Base-by-base conservation (phyloP, 768 basidiomycete species). In the Crepidotus variabilis region DNA sequence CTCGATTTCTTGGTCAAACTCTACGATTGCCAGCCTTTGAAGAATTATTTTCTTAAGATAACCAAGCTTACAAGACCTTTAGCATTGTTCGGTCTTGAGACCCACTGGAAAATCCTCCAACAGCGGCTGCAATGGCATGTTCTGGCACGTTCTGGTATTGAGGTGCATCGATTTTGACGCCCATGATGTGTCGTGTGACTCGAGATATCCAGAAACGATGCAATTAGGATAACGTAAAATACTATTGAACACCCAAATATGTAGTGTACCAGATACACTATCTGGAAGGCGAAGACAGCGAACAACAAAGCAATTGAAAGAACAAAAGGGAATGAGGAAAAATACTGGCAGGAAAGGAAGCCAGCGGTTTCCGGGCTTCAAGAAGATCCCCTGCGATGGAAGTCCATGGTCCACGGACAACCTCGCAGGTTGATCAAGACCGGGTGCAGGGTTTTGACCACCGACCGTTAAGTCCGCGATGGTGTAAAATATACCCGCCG, bases 101-200 rank as follows among this genome's bases (percentile, higher is more conserved):
- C 28, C 28, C 28, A 28, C 28, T 8, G 28, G 4, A 28, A 28
- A 28, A 28, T 28, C 28, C 8, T 28, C n/a, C n/a, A 28, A 4
- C 28, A 28, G 8, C 8, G 28, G 39, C 13, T 43, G 39, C 14
- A 43, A 14, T 11, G 39, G 13, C 13, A 43, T 11, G 39, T 20
- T 59, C 57, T 59, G 47, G 57, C 50, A 56, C 18, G 52, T 58
- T 60, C 58, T 56, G 57, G 56, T 43, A 46, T 16, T 18, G 45
- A 36, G 10, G 32, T 39, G n/a, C 18, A 22, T 20, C 28, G 20
- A 10, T n/a, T 51, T 50, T 56, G 39, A 43, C 39, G 39, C 39
- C 39, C 39, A 43, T 3, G 18, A 3, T 3, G 28, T 28, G 28
- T 28, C 28, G 28, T 28, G 28, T 28, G 28, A 28, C 28, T 28